A percentile compares a stretch with the other conserved stretches of the same genome.
Evolutionary conservation across 352 stramenopile genomes (phyloP).

Genomic region (Phytophthora ramorum): DNA sequence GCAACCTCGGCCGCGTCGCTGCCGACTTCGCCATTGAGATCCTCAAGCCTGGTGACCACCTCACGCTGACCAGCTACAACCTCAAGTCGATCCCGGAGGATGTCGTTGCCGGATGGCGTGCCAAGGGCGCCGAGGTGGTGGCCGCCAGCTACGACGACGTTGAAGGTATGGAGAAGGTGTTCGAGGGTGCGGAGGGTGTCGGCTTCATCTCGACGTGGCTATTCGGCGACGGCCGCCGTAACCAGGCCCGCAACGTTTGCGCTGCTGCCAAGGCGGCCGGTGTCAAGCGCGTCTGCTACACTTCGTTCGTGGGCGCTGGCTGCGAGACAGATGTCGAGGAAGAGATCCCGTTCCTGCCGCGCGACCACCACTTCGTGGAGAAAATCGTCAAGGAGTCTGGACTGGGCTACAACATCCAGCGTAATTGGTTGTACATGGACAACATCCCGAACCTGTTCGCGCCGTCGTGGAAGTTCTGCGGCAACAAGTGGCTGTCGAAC

Average conservation of each 20-base stretch:
- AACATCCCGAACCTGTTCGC: conserved; percentile 38
- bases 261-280: conserved; percentile 27
- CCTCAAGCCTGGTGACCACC: conserved; percentile 19
- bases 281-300: conserved; percentile 46
- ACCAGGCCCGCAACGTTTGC: conserved; percentile 25
- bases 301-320: conserved; percentile 36
- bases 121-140: conserved; percentile 23
- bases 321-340: conserved; percentile 27
- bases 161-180: conserved; percentile 31
- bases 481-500: conserved; percentile 40
- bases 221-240: conserved; percentile 33
- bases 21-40: conserved; percentile 38
- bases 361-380: conserved; percentile 38
- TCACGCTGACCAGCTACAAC: conserved; percentile 39
- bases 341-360: conserved; percentile 41
- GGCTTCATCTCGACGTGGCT: conserved; percentile 38
- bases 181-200: conserved; percentile 30
- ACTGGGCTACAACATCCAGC: conserved; percentile 47
- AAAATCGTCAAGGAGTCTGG: conserved; percentile 30
- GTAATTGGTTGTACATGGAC: conserved; percentile 45
- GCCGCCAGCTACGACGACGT: conserved; percentile 32
- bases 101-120: conserved; percentile 15
- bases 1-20: conserved; percentile 35
- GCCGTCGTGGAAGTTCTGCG: conserved; percentile 43
- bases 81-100: conserved; percentile 27